phyloP scores from a whole-genome alignment of 306 rosid species.

The Trichosanthes truncata region DNA sequence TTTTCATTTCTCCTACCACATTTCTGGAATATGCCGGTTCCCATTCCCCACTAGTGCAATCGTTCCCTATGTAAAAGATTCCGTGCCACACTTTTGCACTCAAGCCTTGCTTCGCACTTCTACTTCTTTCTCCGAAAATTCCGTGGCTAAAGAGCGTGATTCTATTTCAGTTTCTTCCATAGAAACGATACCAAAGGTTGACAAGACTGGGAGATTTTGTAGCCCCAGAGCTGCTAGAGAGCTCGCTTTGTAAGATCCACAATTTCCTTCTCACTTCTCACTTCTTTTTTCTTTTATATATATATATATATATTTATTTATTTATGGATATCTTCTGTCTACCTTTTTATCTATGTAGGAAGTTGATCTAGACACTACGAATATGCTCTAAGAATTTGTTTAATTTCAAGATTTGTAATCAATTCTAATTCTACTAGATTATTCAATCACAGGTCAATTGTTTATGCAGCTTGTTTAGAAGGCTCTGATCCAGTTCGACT shows the following conservation, averaged over 20 bases:
- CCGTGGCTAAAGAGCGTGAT: slow-evolving; percentile 12
- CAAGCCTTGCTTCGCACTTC: slow-evolving; percentile 31
- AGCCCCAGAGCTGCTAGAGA: slow-evolving; percentile 96
- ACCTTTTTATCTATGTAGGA: neutral
- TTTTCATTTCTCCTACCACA: slow-evolving; percentile 2
- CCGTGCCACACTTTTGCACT: slow-evolving; percentile 8
- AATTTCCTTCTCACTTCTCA: neutral
- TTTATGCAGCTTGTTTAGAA: slow-evolving; percentile 79
- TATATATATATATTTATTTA: neutral
- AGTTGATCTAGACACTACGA: neutral
- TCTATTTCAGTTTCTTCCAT: slow-evolving; percentile 10
- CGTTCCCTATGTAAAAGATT: neutral
- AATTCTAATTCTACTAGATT: neutral
- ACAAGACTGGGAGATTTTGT: slow-evolving; percentile 71
- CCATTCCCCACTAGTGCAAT: neutral
- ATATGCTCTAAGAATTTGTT: neutral
- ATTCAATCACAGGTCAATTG: slow-evolving; percentile 42
- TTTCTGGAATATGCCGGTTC: neutral
- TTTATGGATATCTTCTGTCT: neutral
- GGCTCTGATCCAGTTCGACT: slow-evolving; percentile 81
- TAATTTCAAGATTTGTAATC: neutral
- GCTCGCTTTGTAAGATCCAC: slow-evolving; percentile 60
- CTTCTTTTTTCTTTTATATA: neutral
- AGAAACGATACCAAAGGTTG: slow-evolving; percentile 61
- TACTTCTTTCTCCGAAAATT: slow-evolving; percentile 27